phyloP scores from a whole-genome alignment of 139 green algal genomes.

The Trebouxia sp. region DNA sequence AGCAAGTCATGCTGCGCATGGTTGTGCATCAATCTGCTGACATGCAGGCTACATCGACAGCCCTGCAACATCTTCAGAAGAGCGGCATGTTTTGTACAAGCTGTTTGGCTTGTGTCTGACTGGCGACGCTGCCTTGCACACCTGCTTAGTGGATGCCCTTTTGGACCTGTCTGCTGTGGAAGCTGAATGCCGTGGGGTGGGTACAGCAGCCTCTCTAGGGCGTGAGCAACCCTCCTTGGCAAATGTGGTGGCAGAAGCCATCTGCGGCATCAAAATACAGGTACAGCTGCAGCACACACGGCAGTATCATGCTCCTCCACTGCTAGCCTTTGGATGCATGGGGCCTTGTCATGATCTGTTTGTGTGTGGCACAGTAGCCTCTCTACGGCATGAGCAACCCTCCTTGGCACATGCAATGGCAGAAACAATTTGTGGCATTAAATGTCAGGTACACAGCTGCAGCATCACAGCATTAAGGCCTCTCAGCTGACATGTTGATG shows the following conservation, averaged over 20 bases:
- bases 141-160: conserved; percentile 14
- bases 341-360: too few relatives aligned
- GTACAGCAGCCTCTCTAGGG: conserved; percentile 15
- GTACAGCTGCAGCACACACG: not conserved
- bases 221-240: not conserved
- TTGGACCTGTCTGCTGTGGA: conserved; percentile 17
- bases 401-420: too few relatives aligned
- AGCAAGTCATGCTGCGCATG: not conserved
- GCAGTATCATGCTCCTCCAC: too few relatives aligned
- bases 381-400: too few relatives aligned
- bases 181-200: conserved; percentile 8
- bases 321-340: too few relatives aligned
- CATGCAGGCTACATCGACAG: conserved; percentile 9
- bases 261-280: conserved; percentile 25
- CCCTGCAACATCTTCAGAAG: not conserved
- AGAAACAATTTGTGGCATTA: too few relatives aligned
- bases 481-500: too few relatives aligned
- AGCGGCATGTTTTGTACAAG: not conserved
- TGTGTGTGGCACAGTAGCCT: too few relatives aligned
- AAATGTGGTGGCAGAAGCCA: conserved; percentile 12
- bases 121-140: conserved; percentile 19
- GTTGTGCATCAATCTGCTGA: not conserved
- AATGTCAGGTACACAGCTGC: too few relatives aligned
- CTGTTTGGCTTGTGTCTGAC: conserved; percentile 22
- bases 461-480: too few relatives aligned